These are phyloP conservation scores for Rhodotorula sp. DNA, from an alignment of 1,284 basidiomycete genomes.

Conservation along the genomic window DNA sequence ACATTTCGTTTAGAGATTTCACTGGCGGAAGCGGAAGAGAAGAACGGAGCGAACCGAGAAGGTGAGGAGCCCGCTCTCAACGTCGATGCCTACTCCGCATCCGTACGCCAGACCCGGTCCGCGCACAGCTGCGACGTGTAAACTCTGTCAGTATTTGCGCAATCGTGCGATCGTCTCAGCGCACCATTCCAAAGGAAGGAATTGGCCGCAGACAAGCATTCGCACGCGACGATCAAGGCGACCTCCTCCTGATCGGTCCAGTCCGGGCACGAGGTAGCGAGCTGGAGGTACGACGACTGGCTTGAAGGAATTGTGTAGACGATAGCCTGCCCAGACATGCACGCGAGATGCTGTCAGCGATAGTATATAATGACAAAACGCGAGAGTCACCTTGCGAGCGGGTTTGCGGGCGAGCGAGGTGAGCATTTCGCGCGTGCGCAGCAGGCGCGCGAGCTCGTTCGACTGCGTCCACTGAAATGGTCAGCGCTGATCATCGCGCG, in stretches of 20 bases:
- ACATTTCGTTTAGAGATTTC: rapidly evolving
- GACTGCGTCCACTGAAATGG: slow-evolving; percentile 52
- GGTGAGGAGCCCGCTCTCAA: slow-evolving; percentile 75
- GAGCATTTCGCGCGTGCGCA: slow-evolving; percentile 68
- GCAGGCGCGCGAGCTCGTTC: slow-evolving; percentile 65
- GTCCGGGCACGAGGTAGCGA: slow-evolving; percentile 66
- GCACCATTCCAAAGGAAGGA: slow-evolving; percentile 76
- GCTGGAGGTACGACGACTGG: slow-evolving; percentile 86
- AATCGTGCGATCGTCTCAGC: no score
- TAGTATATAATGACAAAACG: no score
- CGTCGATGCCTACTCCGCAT: slow-evolving; percentile 79
- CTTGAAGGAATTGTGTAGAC: slow-evolving; percentile 88
- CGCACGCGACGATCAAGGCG: slow-evolving; percentile 73
- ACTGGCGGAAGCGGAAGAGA: no score
- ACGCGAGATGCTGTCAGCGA: neutral
- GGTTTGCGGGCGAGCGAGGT: slow-evolving; percentile 75
- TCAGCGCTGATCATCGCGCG: neutral
- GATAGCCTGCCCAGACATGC: slow-evolving; percentile 61
- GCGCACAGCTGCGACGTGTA: neutral
- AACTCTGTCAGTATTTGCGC: neutral
- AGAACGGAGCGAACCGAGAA: slow-evolving; percentile 54
- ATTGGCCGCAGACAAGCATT: slow-evolving; percentile 89
- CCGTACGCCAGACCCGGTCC: slow-evolving; percentile 55
- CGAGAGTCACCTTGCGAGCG: slow-evolving; percentile 60
- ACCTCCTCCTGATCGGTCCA: slow-evolving; percentile 73